These are phyloP conservation scores for Pseudognaphalium luteoalbum DNA, from an alignment of 129 eudicot genomes.

Conservation along the genomic window DNA sequence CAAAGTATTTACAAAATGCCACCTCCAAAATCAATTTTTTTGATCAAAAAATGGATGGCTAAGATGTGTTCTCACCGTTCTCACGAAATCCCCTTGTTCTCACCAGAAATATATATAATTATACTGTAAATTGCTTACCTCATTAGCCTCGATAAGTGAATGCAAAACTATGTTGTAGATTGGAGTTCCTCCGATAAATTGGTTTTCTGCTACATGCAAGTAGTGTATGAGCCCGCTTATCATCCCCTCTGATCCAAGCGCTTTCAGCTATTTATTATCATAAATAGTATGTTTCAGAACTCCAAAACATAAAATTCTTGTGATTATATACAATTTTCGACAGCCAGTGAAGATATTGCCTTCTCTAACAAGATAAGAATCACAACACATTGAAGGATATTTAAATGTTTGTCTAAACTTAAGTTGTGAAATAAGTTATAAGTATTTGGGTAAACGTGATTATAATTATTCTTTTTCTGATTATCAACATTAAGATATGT, in stretches of 20 bases:
- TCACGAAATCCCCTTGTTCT: too few species aligned
- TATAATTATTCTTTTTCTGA: not conserved
- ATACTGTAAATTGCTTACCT: conserved; percentile 39
- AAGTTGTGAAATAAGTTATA: not conserved
- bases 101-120: too few species aligned
- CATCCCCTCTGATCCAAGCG: conserved; percentile 89
- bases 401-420: not conserved
- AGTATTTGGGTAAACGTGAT: conserved; percentile 1
- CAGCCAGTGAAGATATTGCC: not conserved
- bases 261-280: conserved; percentile 54
- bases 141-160: conserved; percentile 74
- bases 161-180: conserved; percentile 70
- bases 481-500: not conserved
- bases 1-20: too few species aligned
- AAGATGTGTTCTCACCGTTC: too few species aligned
- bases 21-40: too few species aligned
- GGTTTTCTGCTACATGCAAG: conserved; percentile 60
- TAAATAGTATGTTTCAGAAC: conserved; percentile 13
- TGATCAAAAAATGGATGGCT: too few species aligned
- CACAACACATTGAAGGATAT: not conserved
- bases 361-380: not conserved
- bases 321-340: not conserved
- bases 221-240: conserved; percentile 50
- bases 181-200: conserved; percentile 39
- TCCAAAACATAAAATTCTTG: conserved; percentile 7